Evolutionary conservation across 2,329 filamentous ascomycete genomes (phyloP), one percentile per base, ranked within the genome.

Genomic region (Diaporthe citriasiana): DNA sequence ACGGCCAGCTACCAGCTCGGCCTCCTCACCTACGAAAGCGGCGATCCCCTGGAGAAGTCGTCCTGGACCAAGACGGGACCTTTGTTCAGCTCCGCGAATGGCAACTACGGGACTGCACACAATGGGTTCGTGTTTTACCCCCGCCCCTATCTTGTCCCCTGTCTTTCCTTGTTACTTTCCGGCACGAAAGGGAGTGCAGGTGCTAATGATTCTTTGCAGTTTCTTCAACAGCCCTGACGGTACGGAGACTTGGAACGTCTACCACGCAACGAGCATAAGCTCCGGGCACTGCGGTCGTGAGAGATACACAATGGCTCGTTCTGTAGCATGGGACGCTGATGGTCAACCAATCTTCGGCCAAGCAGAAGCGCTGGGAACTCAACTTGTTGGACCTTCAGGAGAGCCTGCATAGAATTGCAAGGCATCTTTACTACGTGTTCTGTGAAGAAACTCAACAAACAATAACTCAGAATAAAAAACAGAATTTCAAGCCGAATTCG

Each of bases 91-190:
- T 75, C 75, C 38, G 76, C 74, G 4, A 77, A 77, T 33, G 76
- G 76, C 0, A 73, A 74, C 42, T 77, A 76, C n/a, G 74, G 76
- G 7, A 77, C 76, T n/a, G 76, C 55, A 17, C 76, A 77, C 70
- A 77, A 77, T 4, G 60, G 19, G 60, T 66, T 3, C 0, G 45
- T 38, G 4, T 2, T 17, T 1, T 0, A 6, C 10, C 1, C 10
- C 8, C 19, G 9, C 13, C 40, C 33, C 33, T n/a, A n/a, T n/a
- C n/a, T n/a, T n/a, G 17, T 42, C 15, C 42, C 6, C 42, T 3
- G 3, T 17, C 45, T 8, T 47, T 47, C 6, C 3, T 22, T 47
- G 3, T 7, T 22, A 1, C 19, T 22, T 22, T 5, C 7, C 1
- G 22, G 10, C 8, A 22, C 19, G 22, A 50, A 2, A 38, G 45